phyloP scores from a whole-genome alignment of 2,329 filamentous ascomycete species.

The Colletotrichum kahawae region DNA sequence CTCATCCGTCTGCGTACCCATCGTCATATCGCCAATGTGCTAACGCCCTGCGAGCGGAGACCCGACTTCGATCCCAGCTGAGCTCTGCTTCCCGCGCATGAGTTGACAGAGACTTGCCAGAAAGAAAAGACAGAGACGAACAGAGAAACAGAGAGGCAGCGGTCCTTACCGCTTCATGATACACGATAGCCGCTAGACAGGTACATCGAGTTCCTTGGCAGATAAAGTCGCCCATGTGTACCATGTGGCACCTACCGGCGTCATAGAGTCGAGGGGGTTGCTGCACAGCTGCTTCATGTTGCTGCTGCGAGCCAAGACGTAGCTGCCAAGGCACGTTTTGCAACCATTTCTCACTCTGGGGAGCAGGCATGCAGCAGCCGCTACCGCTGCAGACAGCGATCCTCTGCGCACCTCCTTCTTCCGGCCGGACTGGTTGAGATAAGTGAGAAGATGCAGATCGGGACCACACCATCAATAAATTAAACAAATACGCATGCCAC shows the following conservation, averaged over 20 bases:
- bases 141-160: not conserved
- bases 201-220: not conserved
- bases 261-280: slow-evolving; percentile 15
- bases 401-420: not conserved
- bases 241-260: slow-evolving; percentile 7
- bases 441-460: not conserved
- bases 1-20: not conserved
- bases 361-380: not conserved
- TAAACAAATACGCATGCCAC: too few relatives aligned
- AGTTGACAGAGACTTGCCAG: not conserved
- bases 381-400: not conserved
- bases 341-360: not conserved
- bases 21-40: not conserved
- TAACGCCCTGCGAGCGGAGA: slow-evolving; percentile 7
- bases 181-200: not conserved
- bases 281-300: slow-evolving; percentile 5
- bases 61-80: not conserved
- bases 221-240: not conserved
- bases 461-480: not conserved
- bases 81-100: not conserved
- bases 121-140: not conserved
- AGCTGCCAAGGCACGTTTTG: slow-evolving; percentile 6
- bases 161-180: not conserved
- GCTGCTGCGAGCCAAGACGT: slow-evolving; percentile 13
- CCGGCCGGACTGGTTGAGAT: not conserved